These are phyloP conservation scores for Buddleja alternifolia DNA, from an alignment of 257 asterid species.

Conservation along the genomic window DNA sequence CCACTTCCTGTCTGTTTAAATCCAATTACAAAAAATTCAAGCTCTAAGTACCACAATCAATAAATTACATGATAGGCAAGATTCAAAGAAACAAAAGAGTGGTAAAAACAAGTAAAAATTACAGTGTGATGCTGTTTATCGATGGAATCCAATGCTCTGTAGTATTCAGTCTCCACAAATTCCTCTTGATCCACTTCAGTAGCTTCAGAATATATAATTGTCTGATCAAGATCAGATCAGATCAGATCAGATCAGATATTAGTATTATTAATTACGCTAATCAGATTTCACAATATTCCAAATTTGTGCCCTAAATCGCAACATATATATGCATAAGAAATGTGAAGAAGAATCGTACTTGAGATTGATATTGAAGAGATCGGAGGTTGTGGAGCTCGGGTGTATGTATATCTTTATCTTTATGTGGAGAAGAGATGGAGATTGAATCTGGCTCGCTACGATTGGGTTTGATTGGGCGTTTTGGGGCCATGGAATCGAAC, in stretches of 20 bases:
- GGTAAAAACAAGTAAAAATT: not conserved
- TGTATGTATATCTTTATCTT: conserved; percentile 28
- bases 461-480: conserved; percentile 46
- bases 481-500: conserved; percentile 46
- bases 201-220: conserved; percentile 18
- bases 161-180: conserved; percentile 47
- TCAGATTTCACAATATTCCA: not conserved
- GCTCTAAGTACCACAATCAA: not conserved
- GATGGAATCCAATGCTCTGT: conserved; percentile 43
- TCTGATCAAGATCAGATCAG: conserved; percentile 25
- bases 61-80: not conserved
- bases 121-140: conserved; percentile 54
- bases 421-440: conserved; percentile 5
- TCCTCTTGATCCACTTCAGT: conserved; percentile 39
- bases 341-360: conserved; percentile 12
- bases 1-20: conserved; percentile 52
- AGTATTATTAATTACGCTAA: too few species aligned
- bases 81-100: not conserved
- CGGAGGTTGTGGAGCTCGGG: conserved; percentile 44
- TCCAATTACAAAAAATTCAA: not conserved
- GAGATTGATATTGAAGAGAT: conserved; percentile 43
- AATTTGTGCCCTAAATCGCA: too few species aligned
- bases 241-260: not conserved
- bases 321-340: not conserved
- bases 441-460: conserved; percentile 47